phyloP scores from a whole-genome alignment of 768 basidiomycete genomes.

The Cystofilobasidium ferigula region DNA sequence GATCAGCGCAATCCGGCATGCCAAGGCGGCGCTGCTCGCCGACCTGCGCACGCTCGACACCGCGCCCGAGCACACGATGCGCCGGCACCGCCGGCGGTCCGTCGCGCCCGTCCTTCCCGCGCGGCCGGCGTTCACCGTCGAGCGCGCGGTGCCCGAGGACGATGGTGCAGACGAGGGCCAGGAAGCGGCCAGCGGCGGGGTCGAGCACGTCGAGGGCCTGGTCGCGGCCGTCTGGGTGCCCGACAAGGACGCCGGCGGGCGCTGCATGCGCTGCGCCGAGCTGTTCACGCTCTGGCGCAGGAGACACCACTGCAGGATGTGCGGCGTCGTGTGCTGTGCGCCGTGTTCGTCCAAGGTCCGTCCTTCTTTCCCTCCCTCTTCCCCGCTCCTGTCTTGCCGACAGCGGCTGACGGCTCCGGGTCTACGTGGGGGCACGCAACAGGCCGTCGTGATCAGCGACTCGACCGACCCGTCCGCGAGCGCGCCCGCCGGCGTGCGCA shows the following conservation, averaged over 20 bases:
- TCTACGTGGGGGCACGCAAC: conserved; percentile 12
- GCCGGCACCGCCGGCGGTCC: conserved; percentile 13
- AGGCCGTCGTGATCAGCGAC: conserved; percentile 79
- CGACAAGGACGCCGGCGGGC: conserved; percentile 64
- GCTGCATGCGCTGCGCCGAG: conserved; percentile 73
- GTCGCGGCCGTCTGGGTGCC: conserved; percentile 89
- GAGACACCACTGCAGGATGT: conserved; percentile 76
- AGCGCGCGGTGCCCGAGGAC: neutral
- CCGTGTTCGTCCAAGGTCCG: conserved; percentile 65
- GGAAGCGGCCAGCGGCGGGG: too few relatives aligned
- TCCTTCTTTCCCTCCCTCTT: conserved; percentile 17
- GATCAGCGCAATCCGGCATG: conserved; percentile 32
- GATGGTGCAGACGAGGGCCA: too few relatives aligned
- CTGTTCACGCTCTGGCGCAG: conserved; percentile 63
- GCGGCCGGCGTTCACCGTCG: neutral
- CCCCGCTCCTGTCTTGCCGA: neutral
- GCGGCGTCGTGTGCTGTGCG: conserved; percentile 77
- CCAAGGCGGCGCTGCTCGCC: conserved; percentile 30
- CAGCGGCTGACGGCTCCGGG: too few relatives aligned
- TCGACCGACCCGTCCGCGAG: conserved; percentile 42
- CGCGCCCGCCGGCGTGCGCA: conserved; percentile 56
- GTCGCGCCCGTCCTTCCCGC: neutral
- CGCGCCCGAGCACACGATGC: conserved; percentile 26
- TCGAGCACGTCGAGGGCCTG: conserved; percentile 77
- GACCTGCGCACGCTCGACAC: conserved; percentile 33